Percentiles rank a stretch among this genome's conserved stretches.
These are phyloP conservation scores for Cystobasidium sp. DNA, from an alignment of 1,284 basidiomycete species.

Conservation along the genomic window DNA sequence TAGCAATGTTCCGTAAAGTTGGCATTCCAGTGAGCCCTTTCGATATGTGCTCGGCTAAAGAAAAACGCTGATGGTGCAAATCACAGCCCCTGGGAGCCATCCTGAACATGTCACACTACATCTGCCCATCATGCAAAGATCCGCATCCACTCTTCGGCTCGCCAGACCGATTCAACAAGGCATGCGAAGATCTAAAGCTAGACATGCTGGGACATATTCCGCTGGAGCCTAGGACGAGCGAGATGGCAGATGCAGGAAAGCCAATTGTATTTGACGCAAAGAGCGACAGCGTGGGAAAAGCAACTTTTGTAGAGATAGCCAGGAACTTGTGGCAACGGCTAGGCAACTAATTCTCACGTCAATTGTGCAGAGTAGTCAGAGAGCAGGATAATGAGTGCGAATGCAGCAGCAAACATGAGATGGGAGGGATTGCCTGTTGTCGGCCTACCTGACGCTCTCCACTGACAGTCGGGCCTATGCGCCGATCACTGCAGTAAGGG, in stretches of 20 bases:
- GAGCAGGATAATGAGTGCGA: too few species aligned
- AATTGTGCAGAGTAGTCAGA: background rate
- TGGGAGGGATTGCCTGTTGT: too few species aligned
- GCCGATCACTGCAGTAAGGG: too few species aligned
- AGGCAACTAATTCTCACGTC: background rate
- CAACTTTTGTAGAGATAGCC: constrained; percentile 31
- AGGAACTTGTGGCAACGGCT: constrained; percentile 21
- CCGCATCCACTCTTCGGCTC: constrained; percentile 80
- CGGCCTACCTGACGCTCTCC: too few species aligned
- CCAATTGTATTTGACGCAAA: constrained; percentile 60
- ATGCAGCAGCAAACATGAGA: too few species aligned
- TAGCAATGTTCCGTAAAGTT: constrained; percentile 90
- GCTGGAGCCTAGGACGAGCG: constrained; percentile 75
- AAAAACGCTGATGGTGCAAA: background rate
- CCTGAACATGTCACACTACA: constrained; percentile 87
- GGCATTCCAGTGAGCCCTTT: constrained; percentile 70
- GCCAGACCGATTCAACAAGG: constrained; percentile 67
- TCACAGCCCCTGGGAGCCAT: constrained; percentile 81
- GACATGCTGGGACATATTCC: constrained; percentile 83
- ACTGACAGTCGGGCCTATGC: too few species aligned
- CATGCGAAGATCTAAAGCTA: constrained; percentile 68
- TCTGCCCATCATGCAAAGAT: constrained; percentile 75
- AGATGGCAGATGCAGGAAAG: constrained; percentile 72
- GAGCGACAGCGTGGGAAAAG: constrained; percentile 46
- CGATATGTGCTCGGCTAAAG: background rate